Conservation (phyloP, 106 monocot species). For the Dendrobium chrysotoxum region DNA sequence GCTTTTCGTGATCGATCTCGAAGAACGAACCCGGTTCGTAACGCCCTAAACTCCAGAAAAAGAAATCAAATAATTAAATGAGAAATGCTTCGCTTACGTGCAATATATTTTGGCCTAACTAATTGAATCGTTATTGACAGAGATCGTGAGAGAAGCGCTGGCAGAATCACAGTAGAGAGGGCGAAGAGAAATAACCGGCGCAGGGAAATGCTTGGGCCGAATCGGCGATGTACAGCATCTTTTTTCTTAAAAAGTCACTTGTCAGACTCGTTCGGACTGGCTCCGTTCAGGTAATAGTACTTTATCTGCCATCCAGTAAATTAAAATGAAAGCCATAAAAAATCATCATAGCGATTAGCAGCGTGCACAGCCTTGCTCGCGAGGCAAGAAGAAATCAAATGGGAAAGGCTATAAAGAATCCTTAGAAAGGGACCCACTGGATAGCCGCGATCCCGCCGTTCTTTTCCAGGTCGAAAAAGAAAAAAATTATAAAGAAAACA, state of each 20-base stretch:
- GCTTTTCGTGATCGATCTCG: slow-evolving; percentile 72
- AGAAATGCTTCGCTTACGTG: not conserved
- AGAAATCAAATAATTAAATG: not conserved
- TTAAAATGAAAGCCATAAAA: not conserved
- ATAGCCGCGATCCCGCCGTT: not conserved
- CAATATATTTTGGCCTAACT: not conserved
- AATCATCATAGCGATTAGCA: no score
- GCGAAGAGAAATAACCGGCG: slow-evolving; percentile 15
- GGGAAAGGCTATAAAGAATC: not conserved
- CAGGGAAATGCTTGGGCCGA: slow-evolving; percentile 14
- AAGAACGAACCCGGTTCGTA: slow-evolving; percentile 49
- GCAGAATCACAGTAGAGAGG: not conserved
- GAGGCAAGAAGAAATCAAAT: not conserved
- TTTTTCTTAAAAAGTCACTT: slow-evolving; percentile 18
- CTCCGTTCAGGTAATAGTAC: slow-evolving; percentile 53
- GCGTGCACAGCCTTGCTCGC: no score
- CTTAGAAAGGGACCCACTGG: not conserved
- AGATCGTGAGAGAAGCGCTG: not conserved
- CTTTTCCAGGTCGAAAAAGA: not conserved
- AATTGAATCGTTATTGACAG: no score
- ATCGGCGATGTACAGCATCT: slow-evolving; percentile 18
- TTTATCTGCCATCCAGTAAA: slow-evolving; percentile 18
- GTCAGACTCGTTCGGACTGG: not conserved
- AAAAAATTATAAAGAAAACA: no score
- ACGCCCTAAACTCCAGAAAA: slow-evolving; percentile 5